Base-by-base conservation (phyloP, 164 flowering plant genomes). In the Sextonia rubra region DNA sequence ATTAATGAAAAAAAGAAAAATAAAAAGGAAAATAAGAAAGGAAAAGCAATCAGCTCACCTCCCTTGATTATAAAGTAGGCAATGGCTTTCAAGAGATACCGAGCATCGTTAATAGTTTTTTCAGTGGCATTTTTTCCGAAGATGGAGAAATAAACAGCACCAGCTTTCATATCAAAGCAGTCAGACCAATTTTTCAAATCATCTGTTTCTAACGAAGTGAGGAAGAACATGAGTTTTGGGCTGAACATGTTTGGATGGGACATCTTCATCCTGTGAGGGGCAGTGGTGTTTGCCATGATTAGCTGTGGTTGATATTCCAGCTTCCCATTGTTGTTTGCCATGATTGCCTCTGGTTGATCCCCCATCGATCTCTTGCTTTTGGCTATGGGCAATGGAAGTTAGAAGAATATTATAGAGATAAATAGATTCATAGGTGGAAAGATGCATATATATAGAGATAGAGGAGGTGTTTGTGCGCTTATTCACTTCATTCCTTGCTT, bases 131-230 rank as follows among this genome's bases (percentile, higher is more conserved):
- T 32, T 11, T 3, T 3, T 20, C 60, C 22, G 12, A 18, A 24
- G 60, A 68, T 14, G 60, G 70, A 32, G n/a, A 3, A 49, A 32
- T 68, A 68, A 48, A 68, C 60, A 14, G 70, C 70, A 49, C 22
- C 70, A 2, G 70, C 70, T 68, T 68, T 68, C 30, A 68, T 22
- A 47, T 4, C 11, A 4, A 68, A 49, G 70, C 70, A 68, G 9
- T 68, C 32, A 7, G 12, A 12, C 70, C 70, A 68, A 24, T 24
- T n/a, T 12, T 0, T 23, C 12, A 7, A 5, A 37, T 37, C 2
- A 3, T 8, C 24, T 12, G 0, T 5, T 27, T 11, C 12, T 0
- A 4, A 4, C 3, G n/a, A 11, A 24, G 37, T 12, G 29, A 47
- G n/a, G 60, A 49, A 68, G 70, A 48, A 24, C 49, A 68, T 22